A percentile compares a stretch with the other conserved stretches of the same genome.
These are phyloP conservation scores for Claviceps capensis DNA, from an alignment of 2,329 filamentous ascomycete genomes.

Conservation along the genomic window DNA sequence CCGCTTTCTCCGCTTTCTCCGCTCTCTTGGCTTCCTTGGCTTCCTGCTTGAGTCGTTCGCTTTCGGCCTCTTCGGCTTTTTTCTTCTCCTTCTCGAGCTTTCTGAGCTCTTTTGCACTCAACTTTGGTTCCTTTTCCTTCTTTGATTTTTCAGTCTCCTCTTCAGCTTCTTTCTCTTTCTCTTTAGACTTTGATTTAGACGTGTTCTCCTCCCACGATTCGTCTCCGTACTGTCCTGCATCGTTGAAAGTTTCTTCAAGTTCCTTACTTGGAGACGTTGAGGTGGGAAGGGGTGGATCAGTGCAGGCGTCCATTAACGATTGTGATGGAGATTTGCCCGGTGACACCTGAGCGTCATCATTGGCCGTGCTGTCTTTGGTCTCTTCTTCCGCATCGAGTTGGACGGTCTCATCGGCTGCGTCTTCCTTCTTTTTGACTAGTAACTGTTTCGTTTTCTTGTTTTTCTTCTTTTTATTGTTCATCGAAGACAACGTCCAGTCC, in stretches of 20 bases:
- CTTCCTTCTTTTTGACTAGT: conserved; percentile 32
- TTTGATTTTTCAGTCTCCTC: conserved; percentile 22
- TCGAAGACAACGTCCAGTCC: conserved; percentile 39
- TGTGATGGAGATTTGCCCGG: conserved; percentile 32
- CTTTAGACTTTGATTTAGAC: conserved; percentile 23
- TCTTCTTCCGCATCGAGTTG: conserved; percentile 33
- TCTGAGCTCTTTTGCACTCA: conserved; percentile 36
- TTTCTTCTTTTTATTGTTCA: conserved; percentile 34
- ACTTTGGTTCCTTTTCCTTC: conserved; percentile 28
- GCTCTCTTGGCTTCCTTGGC: conserved; percentile 12
- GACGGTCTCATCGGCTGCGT: conserved; percentile 31
- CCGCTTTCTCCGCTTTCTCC: conserved; percentile 14
- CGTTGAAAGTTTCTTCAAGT: conserved; percentile 24
- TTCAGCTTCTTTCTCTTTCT: conserved; percentile 23
- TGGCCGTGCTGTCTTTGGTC: conserved; percentile 28
- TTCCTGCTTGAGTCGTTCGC: conserved; percentile 16
- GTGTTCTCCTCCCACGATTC: conserved; percentile 22
- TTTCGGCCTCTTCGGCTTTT: conserved; percentile 28
- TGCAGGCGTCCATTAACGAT: conserved; percentile 22
- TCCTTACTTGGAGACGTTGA: conserved; percentile 35
- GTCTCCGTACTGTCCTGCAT: conserved; percentile 22
- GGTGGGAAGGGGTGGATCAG: conserved; percentile 30
- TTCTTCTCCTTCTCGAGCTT: conserved; percentile 36
- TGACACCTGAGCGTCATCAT: conserved; percentile 26
- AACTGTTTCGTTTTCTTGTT: conserved; percentile 38